A percentile compares a stretch with the other conserved stretches of the same genome.
phyloP scores from a whole-genome alignment of 345 rosid genomes.

The Camelina sativa region DNA sequence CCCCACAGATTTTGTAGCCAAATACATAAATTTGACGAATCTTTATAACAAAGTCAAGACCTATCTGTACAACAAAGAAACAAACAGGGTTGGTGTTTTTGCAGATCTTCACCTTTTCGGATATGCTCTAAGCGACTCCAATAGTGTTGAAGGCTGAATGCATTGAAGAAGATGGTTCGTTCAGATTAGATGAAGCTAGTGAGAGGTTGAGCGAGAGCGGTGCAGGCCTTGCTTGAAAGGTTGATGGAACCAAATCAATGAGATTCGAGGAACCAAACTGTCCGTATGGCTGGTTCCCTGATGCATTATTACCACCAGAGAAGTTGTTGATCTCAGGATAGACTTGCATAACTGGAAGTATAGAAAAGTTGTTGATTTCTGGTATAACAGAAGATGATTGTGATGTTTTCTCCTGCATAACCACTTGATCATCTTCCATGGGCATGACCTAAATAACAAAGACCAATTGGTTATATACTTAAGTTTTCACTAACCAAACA shows the following conservation, averaged over 20 bases:
- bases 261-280: conserved; percentile 30
- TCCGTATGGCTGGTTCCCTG: conserved; percentile 39
- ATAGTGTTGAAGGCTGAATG: conserved; percentile 54
- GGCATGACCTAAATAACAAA: conserved; percentile 57
- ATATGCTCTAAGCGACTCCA: conserved; percentile 44
- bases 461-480: conserved; percentile 29
- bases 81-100: conserved; percentile 31
- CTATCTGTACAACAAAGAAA: conserved; percentile 46
- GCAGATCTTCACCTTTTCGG: conserved; percentile 13
- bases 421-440: conserved; percentile 54
- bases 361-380: conserved; percentile 43
- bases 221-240: conserved; percentile 44
- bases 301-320: conserved; percentile 40
- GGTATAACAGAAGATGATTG: conserved; percentile 41
- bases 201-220: conserved; percentile 70
- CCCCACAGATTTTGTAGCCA: conserved; percentile 17
- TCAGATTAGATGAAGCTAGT: conserved; percentile 51
- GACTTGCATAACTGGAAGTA: conserved; percentile 48
- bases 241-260: conserved; percentile 32
- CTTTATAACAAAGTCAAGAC: conserved; percentile 16
- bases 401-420: conserved; percentile 49
- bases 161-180: conserved; percentile 56
- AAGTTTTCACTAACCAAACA: not conserved
- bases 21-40: conserved; percentile 27
- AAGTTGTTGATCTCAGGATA: conserved; percentile 42